Base-by-base conservation (phyloP, 202 grass and related monocot species). In the Schoenoplectus tabernaemontani region DNA sequence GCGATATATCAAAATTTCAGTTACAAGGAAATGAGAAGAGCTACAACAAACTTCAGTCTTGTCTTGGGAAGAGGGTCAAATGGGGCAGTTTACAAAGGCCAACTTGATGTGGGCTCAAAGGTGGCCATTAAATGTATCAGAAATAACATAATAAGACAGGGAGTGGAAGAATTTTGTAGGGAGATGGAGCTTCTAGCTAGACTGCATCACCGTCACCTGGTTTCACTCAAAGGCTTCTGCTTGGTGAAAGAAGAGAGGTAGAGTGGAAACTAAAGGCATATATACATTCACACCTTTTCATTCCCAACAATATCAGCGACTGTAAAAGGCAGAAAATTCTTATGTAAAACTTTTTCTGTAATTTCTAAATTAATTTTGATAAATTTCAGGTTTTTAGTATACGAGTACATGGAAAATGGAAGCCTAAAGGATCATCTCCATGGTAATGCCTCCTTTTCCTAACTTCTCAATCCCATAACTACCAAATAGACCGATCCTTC, bases 331-430 rank as follows among this genome's bases (percentile, higher is more conserved):
- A 26, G 11, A 69, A 44, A 26, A 12, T 15, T 69, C 10, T 7
- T 46, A 44, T 69, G 39, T 16, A 34, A 36, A 75, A n/a, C 47
- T 3, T 16, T 75, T 56, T 56, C 36, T 9, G 9, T 69, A 43
- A 44, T 13, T 44, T 69, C 20, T 26, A 6, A 46, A 24, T 37
- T 56, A 20, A 53, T 56, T 54, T 5, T 32, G 66, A 59, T 51
- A 8, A 32, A 34, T 56, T 92, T 79, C 88, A 99, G 96, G 82
- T 93, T 96, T 57, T 86, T 89, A 87, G 83, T 99, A 71, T 88
- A 91, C 80, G 92, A 99, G 81, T 89, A 88, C 85, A 89, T 99
- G 96, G 96, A 93, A 88, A 96, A 99, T 82, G 96, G 91, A 87
- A 99, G 96, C 84, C 86, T 99, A 47, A 87, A 89, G 53, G 90